Conservation (phyloP, 345 rosid species). For the Hevea brasiliensis region DNA sequence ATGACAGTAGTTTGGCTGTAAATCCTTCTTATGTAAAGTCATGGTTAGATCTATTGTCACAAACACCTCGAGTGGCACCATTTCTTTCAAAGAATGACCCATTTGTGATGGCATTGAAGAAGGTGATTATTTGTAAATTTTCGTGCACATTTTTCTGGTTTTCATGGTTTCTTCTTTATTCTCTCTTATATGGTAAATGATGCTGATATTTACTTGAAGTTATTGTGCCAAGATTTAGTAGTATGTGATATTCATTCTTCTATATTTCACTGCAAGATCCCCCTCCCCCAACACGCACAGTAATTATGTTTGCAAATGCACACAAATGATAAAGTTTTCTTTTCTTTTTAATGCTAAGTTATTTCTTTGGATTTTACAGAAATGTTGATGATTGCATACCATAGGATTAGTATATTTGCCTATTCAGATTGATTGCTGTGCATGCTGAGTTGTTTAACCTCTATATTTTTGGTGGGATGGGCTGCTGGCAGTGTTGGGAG, state of each 20-base stretch:
- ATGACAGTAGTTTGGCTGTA: constrained; percentile 79
- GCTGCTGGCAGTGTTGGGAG: background rate
- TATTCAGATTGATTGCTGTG: background rate
- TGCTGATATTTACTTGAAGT: background rate
- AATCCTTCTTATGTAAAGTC: constrained; percentile 69
- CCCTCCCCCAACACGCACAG: no score
- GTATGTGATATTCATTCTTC: background rate
- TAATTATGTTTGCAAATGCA: background rate
- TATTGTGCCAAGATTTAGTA: background rate
- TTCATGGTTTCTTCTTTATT: background rate
- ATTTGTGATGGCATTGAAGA: constrained; percentile 69
- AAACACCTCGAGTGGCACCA: constrained; percentile 93
- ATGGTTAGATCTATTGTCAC: constrained; percentile 88
- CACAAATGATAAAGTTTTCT: background rate
- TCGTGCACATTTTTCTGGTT: constrained; percentile 6
- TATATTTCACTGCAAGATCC: no score
- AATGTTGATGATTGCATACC: background rate
- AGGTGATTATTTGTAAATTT: constrained; percentile 44
- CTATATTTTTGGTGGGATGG: background rate
- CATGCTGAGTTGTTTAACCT: background rate
- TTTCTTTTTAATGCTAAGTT: background rate
- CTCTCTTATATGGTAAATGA: background rate
- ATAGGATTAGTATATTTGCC: background rate
- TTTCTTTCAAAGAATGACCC: constrained; percentile 88
- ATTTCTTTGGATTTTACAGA: background rate